phyloP scores from a whole-genome alignment of 1,284 basidiomycete genomes.

The Malassezia equina region DNA sequence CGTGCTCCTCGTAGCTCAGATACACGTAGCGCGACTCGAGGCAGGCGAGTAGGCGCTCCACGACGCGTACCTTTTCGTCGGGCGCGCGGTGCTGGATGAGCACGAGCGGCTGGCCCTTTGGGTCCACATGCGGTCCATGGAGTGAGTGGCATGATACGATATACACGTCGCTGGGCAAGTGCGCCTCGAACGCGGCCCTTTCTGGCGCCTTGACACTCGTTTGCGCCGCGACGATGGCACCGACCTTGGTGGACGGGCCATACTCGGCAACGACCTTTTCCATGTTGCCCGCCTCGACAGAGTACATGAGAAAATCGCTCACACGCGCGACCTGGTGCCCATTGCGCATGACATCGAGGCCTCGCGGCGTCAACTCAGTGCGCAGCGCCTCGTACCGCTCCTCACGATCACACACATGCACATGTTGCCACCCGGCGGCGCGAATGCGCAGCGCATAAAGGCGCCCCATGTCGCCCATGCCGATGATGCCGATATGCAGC shows the following conservation, averaged over 20 bases:
- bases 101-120: conserved; percentile 83
- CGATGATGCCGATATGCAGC: conserved; percentile 49
- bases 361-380: conserved; percentile 53
- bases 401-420: conserved; percentile 83
- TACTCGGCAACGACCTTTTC: conserved; percentile 72
- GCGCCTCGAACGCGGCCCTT: conserved; percentile 73
- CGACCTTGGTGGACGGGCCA: conserved; percentile 85
- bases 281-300: conserved; percentile 86
- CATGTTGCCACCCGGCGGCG: conserved; percentile 65
- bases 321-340: conserved; percentile 74
- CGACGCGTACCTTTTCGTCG: conserved; percentile 62
- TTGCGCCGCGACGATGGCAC: conserved; percentile 85
- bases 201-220: conserved; percentile 96
- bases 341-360: conserved; percentile 62
- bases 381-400: conserved; percentile 62
- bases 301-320: conserved; percentile 81
- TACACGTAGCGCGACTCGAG: conserved; percentile 77
- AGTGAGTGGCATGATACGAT: conserved; percentile 90
- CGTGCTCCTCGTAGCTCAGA: conserved; percentile 88
- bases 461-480: conserved; percentile 67
- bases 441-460: conserved; percentile 77
- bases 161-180: conserved; percentile 73
- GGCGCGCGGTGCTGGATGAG: conserved; percentile 78
- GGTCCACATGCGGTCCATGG: conserved; percentile 82
- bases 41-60: conserved; percentile 73